These are phyloP conservation scores for Russula foetens DNA, from an alignment of 768 basidiomycete genomes.

Conservation along the genomic window DNA sequence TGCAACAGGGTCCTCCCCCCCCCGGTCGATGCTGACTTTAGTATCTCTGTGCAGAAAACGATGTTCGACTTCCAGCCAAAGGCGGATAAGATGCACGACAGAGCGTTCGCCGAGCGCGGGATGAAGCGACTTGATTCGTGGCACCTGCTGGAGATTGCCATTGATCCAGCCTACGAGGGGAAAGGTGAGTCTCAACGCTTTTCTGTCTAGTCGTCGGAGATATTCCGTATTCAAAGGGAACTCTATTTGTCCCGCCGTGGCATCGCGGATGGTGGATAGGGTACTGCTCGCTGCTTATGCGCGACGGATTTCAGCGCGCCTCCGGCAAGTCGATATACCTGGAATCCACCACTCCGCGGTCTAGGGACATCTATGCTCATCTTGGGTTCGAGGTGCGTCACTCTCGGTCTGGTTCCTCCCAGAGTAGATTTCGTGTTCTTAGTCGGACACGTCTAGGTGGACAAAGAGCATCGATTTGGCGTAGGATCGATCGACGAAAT, in stretches of 20 bases:
- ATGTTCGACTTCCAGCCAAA: slow-evolving; percentile 8
- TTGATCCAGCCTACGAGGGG: slow-evolving; percentile 18
- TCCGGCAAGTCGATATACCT: slow-evolving; percentile 17
- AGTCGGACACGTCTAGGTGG: background rate
- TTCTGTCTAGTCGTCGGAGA: background rate
- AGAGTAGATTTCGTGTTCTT: background rate
- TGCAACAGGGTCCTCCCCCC: no score
- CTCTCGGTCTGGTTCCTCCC: no score
- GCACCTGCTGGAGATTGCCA: slow-evolving; percentile 15
- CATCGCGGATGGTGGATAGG: slow-evolving; percentile 7
- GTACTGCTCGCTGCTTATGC: slow-evolving; percentile 16
- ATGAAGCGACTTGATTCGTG: slow-evolving; percentile 16
- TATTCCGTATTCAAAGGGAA: no score
- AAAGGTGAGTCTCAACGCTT: slow-evolving; percentile 7
- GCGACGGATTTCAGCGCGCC: slow-evolving; percentile 18
- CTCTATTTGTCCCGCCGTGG: no score
- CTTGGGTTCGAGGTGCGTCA: slow-evolving; percentile 21
- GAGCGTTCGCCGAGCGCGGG: slow-evolving; percentile 11
- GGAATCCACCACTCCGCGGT: slow-evolving; percentile 18
- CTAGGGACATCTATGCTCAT: slow-evolving; percentile 20
- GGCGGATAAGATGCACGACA: slow-evolving; percentile 7
- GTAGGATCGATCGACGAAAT: slow-evolving; percentile 8
- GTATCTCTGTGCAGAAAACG: slow-evolving; percentile 1
- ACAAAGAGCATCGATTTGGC: slow-evolving; percentile 13
- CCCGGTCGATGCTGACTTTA: background rate